Evolutionary conservation across 371 early-diverging fungal genomes (phyloP).

Genomic region (Aphelidium insulamus): DNA sequence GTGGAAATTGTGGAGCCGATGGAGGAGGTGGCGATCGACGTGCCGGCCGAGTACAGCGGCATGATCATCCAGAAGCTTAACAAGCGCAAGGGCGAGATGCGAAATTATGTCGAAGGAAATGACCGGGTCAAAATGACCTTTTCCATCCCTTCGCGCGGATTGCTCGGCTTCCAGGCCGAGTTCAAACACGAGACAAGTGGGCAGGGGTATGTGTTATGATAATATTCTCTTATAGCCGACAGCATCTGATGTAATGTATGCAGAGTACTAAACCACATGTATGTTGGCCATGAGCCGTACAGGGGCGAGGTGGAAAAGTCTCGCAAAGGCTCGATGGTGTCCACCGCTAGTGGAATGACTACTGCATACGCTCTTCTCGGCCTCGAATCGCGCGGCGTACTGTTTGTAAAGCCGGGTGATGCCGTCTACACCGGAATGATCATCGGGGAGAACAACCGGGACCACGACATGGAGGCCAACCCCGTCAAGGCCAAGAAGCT

Average conservation of each 20-base stretch:
- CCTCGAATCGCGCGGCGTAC: conserved; percentile 46
- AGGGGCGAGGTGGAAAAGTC: conserved; percentile 36
- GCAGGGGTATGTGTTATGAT: no score
- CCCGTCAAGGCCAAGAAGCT: conserved; percentile 48
- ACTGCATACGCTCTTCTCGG: conserved; percentile 41
- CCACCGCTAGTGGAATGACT: conserved; percentile 30
- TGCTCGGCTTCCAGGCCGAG: conserved; percentile 50
- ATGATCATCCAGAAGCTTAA: conserved; percentile 50
- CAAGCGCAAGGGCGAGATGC: conserved; percentile 47
- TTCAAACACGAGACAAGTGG: conserved; percentile 52
- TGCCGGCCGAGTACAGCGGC: conserved; percentile 35
- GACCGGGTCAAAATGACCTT: conserved; percentile 41
- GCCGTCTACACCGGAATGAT: conserved; percentile 58
- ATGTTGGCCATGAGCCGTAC: conserved; percentile 34
- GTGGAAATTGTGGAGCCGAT: conserved; percentile 42
- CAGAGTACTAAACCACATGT: conserved; percentile 45
- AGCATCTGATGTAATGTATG: no score
- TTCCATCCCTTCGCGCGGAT: conserved; percentile 47
- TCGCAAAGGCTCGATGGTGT: conserved; percentile 44
- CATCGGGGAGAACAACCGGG: conserved; percentile 48
- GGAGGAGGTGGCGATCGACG: conserved; percentile 55
- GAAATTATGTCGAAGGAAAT: conserved; percentile 34
- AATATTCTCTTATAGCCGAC: no score
- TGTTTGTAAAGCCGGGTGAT: conserved; percentile 41
- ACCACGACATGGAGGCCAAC: conserved; percentile 49